Evolutionary conservation across 495 filamentous ascomycete genomes (phyloP).

Genomic region (Aspergillus haitiensis): DNA sequence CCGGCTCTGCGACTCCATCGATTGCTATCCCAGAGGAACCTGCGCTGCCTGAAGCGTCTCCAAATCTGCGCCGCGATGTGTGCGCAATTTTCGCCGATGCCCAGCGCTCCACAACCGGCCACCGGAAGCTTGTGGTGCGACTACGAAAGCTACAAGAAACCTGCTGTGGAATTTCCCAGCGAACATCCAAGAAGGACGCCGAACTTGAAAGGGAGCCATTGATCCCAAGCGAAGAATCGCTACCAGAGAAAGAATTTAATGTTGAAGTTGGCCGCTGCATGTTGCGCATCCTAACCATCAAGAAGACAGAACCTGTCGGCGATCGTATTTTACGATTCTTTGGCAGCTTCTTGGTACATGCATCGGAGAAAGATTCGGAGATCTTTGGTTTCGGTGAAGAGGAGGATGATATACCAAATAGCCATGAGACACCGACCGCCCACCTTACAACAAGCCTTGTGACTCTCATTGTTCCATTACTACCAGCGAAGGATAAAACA

Average conservation of each 20-base stretch:
- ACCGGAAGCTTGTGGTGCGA: slow-evolving; percentile 83
- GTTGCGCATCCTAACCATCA: slow-evolving; percentile 76
- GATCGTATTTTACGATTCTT: slow-evolving; percentile 83
- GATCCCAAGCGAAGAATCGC: slow-evolving; percentile 52
- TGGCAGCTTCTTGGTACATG: slow-evolving; percentile 77
- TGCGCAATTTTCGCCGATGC: slow-evolving; percentile 82
- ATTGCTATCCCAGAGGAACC: slow-evolving; percentile 72
- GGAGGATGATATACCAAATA: slow-evolving; percentile 46
- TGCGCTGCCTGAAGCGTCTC: slow-evolving; percentile 52
- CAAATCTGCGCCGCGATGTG: slow-evolving; percentile 70
- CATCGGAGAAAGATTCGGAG: slow-evolving; percentile 71
- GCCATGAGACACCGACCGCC: slow-evolving; percentile 77
- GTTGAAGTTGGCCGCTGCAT: slow-evolving; percentile 80
- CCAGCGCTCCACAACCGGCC: slow-evolving; percentile 81
- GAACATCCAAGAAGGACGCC: slow-evolving; percentile 47
- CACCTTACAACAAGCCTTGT: slow-evolving; percentile 76
- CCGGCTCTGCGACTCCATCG: slow-evolving; percentile 60
- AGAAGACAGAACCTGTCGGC: slow-evolving; percentile 88
- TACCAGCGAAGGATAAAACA: slow-evolving; percentile 83
- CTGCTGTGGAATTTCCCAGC: slow-evolving; percentile 74
- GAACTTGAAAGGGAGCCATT: slow-evolving; percentile 41
- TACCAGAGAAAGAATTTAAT: slow-evolving; percentile 84
- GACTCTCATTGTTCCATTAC: slow-evolving; percentile 63
- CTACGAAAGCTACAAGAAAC: slow-evolving; percentile 85
- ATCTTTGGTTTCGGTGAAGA: slow-evolving; percentile 44